Evolutionary conservation across 208 protist genomes (phyloP), one percentile per base, ranked within the genome.

Genomic region (Porcisia deanei): DNA sequence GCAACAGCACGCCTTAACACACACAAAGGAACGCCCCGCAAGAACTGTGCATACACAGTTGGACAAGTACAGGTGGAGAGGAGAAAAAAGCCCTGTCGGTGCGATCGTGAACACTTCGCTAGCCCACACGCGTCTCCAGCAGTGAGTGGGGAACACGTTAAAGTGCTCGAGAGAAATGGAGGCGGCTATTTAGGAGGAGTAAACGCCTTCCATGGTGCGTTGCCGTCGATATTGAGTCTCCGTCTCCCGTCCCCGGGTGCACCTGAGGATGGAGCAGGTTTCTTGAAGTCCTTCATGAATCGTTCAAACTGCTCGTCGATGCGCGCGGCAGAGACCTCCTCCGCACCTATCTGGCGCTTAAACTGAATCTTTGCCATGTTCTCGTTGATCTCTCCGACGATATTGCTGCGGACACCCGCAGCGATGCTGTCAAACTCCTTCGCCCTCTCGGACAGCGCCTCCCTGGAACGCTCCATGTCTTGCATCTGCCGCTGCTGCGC

Each of bases 221-320:
- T 96, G 65, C 88, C 87, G 59, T 97, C 86, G 80, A 96, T 97
- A 66, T 94, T 83, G 22, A 94, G 80, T 10, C 37, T 70, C 59
- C 14, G 25, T 14, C 30, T 47, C 9, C 55, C 37, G n/a, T 71
- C 53, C 43, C 54, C 54, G 37, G 67, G 34, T 12, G 77, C 49
- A 34, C 52, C 68, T 20, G 61, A 37, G 37, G 69, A 77, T 20
- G 54, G 39, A 34, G 57, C 65, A 3, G 82, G 85, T 7, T 81
- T 84, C 53, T 90, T 82, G 75, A 96, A 95, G 49, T 85, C 83
- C 49, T 90, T 91, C 87, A 96, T 87, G 53, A 97, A 97, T 49
- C 94, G 87, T 45, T 95, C 90, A 73, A 97, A 95, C 81, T 97
- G 94, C 75, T 97, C 94, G 57, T 97, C 90, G 30, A 96, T 83